Percentiles rank a stretch among this genome's conserved stretches.
Conservation (phyloP, 2,329 filamentous ascomycete species). For the Diaporthe vexans region DNA sequence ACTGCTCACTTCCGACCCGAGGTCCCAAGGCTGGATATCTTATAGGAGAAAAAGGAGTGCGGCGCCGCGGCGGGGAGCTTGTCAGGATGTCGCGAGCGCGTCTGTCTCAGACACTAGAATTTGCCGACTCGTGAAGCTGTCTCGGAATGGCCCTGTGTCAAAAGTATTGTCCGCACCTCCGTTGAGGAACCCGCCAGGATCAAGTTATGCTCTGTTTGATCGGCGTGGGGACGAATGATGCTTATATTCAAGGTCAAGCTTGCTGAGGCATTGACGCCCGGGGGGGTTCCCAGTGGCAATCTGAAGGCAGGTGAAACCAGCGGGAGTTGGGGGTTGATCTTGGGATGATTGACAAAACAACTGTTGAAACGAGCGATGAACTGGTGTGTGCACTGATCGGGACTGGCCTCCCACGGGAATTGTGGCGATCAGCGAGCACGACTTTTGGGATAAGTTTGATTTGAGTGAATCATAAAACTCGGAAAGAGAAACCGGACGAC, state of each 20-base stretch:
- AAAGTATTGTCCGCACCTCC: slow-evolving; percentile 5
- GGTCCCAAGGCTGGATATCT: not conserved
- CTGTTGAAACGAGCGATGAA: slow-evolving; percentile 31
- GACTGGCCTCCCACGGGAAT: not conserved
- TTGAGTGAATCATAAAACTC: slow-evolving; percentile 28
- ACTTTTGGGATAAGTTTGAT: slow-evolving; percentile 18
- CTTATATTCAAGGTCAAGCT: slow-evolving; percentile 22
- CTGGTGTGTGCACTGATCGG: slow-evolving; percentile 18
- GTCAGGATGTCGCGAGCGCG: slow-evolving; percentile 31
- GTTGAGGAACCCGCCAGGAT: slow-evolving; percentile 7
- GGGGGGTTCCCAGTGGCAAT: slow-evolving; percentile 12
- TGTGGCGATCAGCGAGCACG: not conserved
- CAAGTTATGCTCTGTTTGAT: slow-evolving; percentile 30
- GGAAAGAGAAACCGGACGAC: slow-evolving; percentile 10
- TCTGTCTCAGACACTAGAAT: slow-evolving; percentile 32
- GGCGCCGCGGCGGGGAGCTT: not conserved
- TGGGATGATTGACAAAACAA: slow-evolving; percentile 35
- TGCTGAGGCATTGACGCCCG: slow-evolving; percentile 18
- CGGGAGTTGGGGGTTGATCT: slow-evolving; percentile 26
- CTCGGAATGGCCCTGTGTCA: slow-evolving; percentile 29
- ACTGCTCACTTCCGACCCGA: not conserved
- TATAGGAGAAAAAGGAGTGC: not conserved
- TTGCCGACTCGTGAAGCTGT: slow-evolving; percentile 32
- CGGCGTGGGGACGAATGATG: slow-evolving; percentile 17
- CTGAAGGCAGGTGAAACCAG: slow-evolving; percentile 24